Base-by-base conservation (phyloP, 129 eudicot genomes). In the Logfia minima region DNA sequence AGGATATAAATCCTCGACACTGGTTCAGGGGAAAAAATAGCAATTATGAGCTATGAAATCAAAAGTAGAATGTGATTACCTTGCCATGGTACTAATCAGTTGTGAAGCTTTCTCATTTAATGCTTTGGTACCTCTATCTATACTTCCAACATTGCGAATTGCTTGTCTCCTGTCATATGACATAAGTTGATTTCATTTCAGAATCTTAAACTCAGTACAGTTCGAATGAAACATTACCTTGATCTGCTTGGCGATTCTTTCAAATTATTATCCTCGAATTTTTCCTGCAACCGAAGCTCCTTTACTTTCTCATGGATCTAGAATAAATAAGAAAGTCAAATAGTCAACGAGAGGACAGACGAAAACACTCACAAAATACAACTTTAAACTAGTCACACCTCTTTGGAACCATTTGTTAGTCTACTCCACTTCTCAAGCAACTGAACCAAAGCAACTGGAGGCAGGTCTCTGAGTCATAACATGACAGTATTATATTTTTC, bases 241-340 rank as follows among this genome's bases (percentile, higher is more conserved):
- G 90, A 88, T 35, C 64, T 71, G 63, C 81, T 85, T 66, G 80
- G 35, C 22, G 68, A 19, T 32, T 86, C 92, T 59, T 75, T 81
- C 64, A 75, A 68, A 81, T 81, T 83, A 74, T 28, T 77, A 53
- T 80, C 84, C 67, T 72, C 88, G 14, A 28, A 37, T 51, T 75
- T 77, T 72, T 70, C 72, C 66, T 78, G 81, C 23, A 78, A 83
- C 80, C 82, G 87, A 61, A 92, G 84, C 85, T 92, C 96, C 85
- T 67, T 88, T 67, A 92, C 91, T 81, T 92, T 90, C 77, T 84
- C 89, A 75, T 87, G 87, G 48, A 92, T 87, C 96, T 92, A 62
- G 14, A 77, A 68, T 74, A 66, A 64, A 75, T 51, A 75, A 32
- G 55, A 67, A 32, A 48, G 70, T 76, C 58, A 72, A 22, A 39